Percentiles rank a stretch among this genome's conserved stretches.
phyloP scores from a whole-genome alignment of 129 eudicot genomes.

The Erigeron canadensis region DNA sequence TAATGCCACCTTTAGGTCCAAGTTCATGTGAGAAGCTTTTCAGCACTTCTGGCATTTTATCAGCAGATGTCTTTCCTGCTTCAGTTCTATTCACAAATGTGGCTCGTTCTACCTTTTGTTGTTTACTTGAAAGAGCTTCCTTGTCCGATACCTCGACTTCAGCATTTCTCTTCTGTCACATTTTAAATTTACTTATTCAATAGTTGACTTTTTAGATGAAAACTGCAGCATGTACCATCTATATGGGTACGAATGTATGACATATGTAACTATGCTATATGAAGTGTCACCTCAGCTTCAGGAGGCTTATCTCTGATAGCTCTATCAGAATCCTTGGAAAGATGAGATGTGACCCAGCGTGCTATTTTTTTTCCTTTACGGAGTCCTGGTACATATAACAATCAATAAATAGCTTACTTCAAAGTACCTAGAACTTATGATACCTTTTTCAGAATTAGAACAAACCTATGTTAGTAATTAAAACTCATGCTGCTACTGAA shows the following conservation, averaged over 20 bases:
- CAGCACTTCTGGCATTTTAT: slow-evolving; percentile 53
- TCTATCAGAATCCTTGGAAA: slow-evolving; percentile 56
- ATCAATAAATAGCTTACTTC: slow-evolving; percentile 24
- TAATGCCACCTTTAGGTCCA: slow-evolving; percentile 83
- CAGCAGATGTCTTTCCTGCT: slow-evolving; percentile 31
- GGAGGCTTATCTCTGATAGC: slow-evolving; percentile 35
- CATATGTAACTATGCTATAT: slow-evolving; percentile 26
- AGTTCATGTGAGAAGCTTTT: slow-evolving; percentile 90
- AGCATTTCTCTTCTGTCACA: slow-evolving; percentile 39
- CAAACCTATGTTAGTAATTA: background rate
- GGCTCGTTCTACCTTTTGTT: slow-evolving; percentile 39
- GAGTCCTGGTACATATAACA: slow-evolving; percentile 47
- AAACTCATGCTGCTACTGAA: slow-evolving; percentile 12
- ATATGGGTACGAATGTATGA: slow-evolving; percentile 9
- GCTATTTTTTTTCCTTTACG: slow-evolving; percentile 70
- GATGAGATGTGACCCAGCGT: slow-evolving; percentile 67
- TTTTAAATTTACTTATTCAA: slow-evolving; percentile 13
- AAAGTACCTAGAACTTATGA: too few relatives aligned
- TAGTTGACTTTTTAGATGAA: background rate
- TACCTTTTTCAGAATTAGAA: background rate
- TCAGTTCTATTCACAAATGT: slow-evolving; percentile 38
- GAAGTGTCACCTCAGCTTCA: slow-evolving; percentile 50
- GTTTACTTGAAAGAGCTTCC: slow-evolving; percentile 44
- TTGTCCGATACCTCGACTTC: slow-evolving; percentile 46
- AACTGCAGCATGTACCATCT: slow-evolving; percentile 8